A percentile compares a stretch with the other conserved stretches of the same genome.
phyloP scores from a whole-genome alignment of 345 rosid species.

The Balakata baccata region DNA sequence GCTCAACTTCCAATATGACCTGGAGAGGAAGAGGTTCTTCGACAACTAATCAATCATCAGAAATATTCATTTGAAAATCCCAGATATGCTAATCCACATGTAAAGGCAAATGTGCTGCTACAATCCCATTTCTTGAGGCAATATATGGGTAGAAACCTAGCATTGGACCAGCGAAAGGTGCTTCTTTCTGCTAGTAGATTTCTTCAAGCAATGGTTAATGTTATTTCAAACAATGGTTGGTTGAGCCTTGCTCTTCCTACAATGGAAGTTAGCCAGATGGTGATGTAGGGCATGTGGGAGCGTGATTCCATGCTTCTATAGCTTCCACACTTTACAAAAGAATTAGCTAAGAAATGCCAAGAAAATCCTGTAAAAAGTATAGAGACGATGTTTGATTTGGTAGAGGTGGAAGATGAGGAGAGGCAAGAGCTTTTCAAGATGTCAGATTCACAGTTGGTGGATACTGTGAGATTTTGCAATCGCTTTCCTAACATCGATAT shows the following conservation, averaged over 20 bases:
- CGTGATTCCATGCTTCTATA: slow-evolving; percentile 85
- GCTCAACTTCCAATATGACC: slow-evolving; percentile 70
- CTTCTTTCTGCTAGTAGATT: slow-evolving; percentile 67
- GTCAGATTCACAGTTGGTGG: slow-evolving; percentile 60
- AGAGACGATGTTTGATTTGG: slow-evolving; percentile 75
- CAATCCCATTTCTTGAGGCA: slow-evolving; percentile 96
- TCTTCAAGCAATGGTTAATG: slow-evolving; percentile 90
- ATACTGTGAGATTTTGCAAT: slow-evolving; percentile 81
- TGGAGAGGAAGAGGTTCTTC: slow-evolving; percentile 81
- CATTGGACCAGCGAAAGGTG: slow-evolving; percentile 77
- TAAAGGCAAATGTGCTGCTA: slow-evolving; percentile 84
- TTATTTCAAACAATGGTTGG: slow-evolving; percentile 88
- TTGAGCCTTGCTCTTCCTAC: slow-evolving; percentile 82
- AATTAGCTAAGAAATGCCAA: slow-evolving; percentile 70
- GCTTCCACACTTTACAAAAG: slow-evolving; percentile 89
- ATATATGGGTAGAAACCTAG: slow-evolving; percentile 60
- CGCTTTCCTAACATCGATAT: slow-evolving; percentile 82
- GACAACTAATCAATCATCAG: slow-evolving; percentile 79
- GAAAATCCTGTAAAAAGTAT: slow-evolving; percentile 75
- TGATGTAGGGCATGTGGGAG: slow-evolving; percentile 96
- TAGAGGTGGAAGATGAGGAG: slow-evolving; percentile 89
- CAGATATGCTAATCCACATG: slow-evolving; percentile 70
- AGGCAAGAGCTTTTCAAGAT: slow-evolving; percentile 72
- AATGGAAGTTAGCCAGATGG: slow-evolving; percentile 95
- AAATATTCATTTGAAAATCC: slow-evolving; percentile 83